Conservation (phyloP, 2,329 filamentous ascomycete genomes). For the Fusarium sp. region DNA sequence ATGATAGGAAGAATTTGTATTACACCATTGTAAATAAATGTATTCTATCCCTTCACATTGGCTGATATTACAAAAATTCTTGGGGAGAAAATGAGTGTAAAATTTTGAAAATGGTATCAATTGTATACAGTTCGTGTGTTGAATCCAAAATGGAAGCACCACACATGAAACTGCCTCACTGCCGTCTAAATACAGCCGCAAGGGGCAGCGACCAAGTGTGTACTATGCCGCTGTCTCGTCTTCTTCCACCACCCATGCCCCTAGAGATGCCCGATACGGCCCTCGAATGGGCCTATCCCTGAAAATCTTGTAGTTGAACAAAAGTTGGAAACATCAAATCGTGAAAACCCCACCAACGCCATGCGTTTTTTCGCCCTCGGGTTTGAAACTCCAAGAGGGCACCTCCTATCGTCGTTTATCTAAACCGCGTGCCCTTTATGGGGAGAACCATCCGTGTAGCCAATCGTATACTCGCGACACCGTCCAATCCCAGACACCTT, state of each 20-base stretch:
- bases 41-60: not conserved
- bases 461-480: constrained; percentile 41
- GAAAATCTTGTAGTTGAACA: constrained; percentile 20
- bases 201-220: constrained; percentile 2
- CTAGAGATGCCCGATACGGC: constrained; percentile 4
- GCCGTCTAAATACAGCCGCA: constrained; percentile 5
- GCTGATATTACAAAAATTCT: not conserved
- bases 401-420: constrained; percentile 41
- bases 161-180: constrained; percentile 18
- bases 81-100: not conserved
- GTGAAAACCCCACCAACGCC: constrained; percentile 36
- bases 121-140: constrained; percentile 29
- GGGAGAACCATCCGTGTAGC: constrained; percentile 36
- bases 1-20: not conserved
- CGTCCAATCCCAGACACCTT: constrained; percentile 26
- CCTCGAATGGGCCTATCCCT: not conserved
- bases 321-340: constrained; percentile 31
- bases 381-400: constrained; percentile 18
- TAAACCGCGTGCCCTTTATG: constrained; percentile 29
- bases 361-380: constrained; percentile 36
- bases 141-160: constrained; percentile 22
- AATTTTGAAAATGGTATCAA: constrained; percentile 42
- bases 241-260: not conserved
- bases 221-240: constrained; percentile 12
- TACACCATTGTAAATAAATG: too few relatives aligned